phyloP scores from a whole-genome alignment of 495 filamentous ascomycete genomes.

The Penicillium cosmopolitanum region DNA sequence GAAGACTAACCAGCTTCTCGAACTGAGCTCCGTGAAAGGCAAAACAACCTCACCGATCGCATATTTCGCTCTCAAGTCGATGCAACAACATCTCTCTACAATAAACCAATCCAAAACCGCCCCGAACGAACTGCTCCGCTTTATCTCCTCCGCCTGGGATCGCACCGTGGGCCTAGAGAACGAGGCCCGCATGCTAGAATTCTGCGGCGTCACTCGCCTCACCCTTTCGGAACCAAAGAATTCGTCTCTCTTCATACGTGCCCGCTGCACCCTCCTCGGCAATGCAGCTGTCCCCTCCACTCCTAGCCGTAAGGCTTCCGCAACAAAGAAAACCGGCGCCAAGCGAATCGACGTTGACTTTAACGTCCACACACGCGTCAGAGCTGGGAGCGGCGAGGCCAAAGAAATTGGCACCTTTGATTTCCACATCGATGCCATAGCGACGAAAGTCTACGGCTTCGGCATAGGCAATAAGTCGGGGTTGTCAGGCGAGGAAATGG shows the following conservation, averaged over 20 bases:
- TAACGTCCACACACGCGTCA: slow-evolving; percentile 37
- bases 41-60: slow-evolving; percentile 38
- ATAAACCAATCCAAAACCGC: slow-evolving; percentile 36
- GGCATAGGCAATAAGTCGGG: slow-evolving; percentile 34
- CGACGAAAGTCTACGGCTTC: slow-evolving; percentile 53
- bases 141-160: slow-evolving; percentile 49
- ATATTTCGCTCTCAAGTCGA: slow-evolving; percentile 42
- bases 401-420: slow-evolving; percentile 35
- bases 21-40: slow-evolving; percentile 29
- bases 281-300: slow-evolving; percentile 19
- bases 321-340: slow-evolving; percentile 17
- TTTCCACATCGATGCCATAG: slow-evolving; percentile 45
- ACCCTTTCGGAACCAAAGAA: slow-evolving; percentile 34
- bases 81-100: slow-evolving; percentile 36
- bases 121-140: slow-evolving; percentile 42
- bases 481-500: slow-evolving; percentile 43
- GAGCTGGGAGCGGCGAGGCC: slow-evolving; percentile 15
- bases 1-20: slow-evolving; percentile 30
- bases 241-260: slow-evolving; percentile 36
- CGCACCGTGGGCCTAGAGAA: slow-evolving; percentile 43
- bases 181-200: slow-evolving; percentile 51
- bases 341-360: slow-evolving; percentile 50
- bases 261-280: slow-evolving; percentile 46
- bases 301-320: slow-evolving; percentile 22
- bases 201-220: slow-evolving; percentile 50